Conservation (phyloP, 148 eudicot genomes). For the Gaultheria prostrata region DNA sequence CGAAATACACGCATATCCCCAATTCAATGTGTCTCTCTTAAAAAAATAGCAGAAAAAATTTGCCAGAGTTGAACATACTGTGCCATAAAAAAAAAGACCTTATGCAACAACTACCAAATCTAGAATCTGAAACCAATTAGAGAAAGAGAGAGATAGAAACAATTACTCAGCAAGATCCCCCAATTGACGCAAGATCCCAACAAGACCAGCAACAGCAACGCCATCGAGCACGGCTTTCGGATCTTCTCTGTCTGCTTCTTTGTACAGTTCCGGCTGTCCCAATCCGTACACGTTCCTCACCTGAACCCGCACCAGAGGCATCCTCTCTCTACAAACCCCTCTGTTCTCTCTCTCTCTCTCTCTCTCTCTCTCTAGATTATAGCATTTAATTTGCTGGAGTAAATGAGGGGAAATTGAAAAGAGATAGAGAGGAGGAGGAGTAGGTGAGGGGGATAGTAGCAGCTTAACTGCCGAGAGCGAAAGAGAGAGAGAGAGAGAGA, state of each 20-base stretch:
- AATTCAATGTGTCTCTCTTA: background rate
- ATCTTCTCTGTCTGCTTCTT: slow-evolving; percentile 59
- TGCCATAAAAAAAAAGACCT: background rate
- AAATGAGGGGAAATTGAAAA: background rate
- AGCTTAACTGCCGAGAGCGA: slow-evolving; percentile 42
- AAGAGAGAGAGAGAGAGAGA: slow-evolving; percentile 17
- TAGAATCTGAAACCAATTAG: background rate
- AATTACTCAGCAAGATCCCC: slow-evolving; percentile 93
- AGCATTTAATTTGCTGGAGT: background rate
- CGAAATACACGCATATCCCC: background rate
- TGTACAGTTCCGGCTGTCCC: slow-evolving; percentile 69
- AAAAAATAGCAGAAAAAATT: background rate
- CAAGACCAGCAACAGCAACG: slow-evolving; percentile 89
- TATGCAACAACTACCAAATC: background rate
- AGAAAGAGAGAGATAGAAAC: background rate
- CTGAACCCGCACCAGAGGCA: slow-evolving; percentile 76
- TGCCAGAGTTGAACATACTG: background rate
- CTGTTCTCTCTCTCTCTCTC: background rate
- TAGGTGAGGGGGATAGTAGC: slow-evolving; percentile 54
- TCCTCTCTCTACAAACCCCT: slow-evolving; percentile 22
- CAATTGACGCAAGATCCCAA: slow-evolving; percentile 91
- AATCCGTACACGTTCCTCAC: slow-evolving; percentile 81
- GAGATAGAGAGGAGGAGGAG: slow-evolving; percentile 17
- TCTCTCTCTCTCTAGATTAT: slow-evolving; percentile 10
- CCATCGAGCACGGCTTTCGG: slow-evolving; percentile 85